Percentiles rank a stretch among this genome's conserved stretches.
phyloP scores from a whole-genome alignment of 257 asterid genomes.

The Cordia subcordata region DNA sequence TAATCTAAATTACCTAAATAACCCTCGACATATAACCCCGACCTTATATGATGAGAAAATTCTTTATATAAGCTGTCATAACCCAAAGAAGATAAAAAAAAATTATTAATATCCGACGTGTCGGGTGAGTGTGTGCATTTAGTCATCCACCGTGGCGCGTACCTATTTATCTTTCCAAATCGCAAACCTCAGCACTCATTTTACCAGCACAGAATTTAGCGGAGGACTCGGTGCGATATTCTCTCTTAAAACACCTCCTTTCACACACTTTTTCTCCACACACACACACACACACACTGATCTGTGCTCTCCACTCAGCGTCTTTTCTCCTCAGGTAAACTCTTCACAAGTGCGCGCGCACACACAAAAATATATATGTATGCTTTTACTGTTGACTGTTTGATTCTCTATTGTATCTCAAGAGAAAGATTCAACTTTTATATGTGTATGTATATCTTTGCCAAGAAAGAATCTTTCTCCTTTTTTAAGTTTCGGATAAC shows the following conservation, averaged over 20 bases:
- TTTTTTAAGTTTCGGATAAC: too few species aligned
- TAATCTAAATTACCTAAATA: too few species aligned
- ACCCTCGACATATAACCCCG: too few species aligned
- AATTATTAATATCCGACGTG: not conserved
- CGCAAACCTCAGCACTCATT: not conserved
- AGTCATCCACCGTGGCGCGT: slow-evolving; percentile 1
- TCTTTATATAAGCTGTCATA: too few species aligned
- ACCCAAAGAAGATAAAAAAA: too few species aligned
- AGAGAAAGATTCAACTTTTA: too few species aligned
- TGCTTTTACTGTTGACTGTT: not conserved
- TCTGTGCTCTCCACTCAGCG: not conserved
- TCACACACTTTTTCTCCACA: not conserved
- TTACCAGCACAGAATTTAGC: not conserved
- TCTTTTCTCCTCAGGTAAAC: not conserved
- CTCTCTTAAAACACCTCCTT: not conserved
- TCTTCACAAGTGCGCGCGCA: not conserved
- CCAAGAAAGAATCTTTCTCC: too few species aligned
- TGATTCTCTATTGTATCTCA: not conserved
- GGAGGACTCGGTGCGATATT: not conserved
- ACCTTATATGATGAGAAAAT: too few species aligned
- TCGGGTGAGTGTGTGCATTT: slow-evolving; percentile 7
- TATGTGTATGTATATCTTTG: not conserved
- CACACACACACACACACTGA: too few species aligned
- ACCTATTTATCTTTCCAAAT: not conserved
- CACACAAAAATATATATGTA: too few species aligned